Conservation (phyloP, 768 basidiomycete species). For the Strobilomyces echinocephalus region DNA sequence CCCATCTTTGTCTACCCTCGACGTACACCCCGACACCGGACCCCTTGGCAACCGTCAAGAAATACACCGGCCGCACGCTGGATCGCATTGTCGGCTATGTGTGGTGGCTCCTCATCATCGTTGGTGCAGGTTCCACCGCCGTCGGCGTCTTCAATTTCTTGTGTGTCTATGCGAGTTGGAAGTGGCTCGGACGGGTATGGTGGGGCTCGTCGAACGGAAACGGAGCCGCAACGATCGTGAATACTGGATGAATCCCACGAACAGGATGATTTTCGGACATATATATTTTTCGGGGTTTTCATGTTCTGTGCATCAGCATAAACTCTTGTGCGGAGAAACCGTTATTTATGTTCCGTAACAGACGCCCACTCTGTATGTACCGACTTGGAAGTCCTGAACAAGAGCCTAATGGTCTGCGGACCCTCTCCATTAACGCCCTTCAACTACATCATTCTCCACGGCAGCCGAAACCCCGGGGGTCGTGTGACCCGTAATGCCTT, state of each 20-base stretch:
- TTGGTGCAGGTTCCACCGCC: constrained; percentile 73
- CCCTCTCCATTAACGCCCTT: not conserved
- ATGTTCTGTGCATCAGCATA: too few species aligned
- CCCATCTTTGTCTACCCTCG: constrained; percentile 47
- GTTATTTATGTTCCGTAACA: too few species aligned
- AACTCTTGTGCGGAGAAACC: too few species aligned
- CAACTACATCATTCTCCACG: not conserved
- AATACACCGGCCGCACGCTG: constrained; percentile 56
- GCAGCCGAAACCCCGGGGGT: not conserved
- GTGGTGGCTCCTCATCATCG: constrained; percentile 71
- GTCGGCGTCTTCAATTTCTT: constrained; percentile 70
- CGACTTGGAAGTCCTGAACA: too few species aligned
- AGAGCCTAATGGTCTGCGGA: too few species aligned
- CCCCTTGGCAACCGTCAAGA: constrained; percentile 49
- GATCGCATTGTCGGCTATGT: constrained; percentile 73
- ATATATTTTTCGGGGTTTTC: too few species aligned
- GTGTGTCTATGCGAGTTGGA: constrained; percentile 62
- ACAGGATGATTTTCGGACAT: not conserved
- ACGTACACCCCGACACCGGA: constrained; percentile 52
- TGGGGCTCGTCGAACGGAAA: constrained; percentile 11
- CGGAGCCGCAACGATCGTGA: not conserved
- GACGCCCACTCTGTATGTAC: too few species aligned
- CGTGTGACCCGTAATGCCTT: not conserved
- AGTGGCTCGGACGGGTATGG: constrained; percentile 45
- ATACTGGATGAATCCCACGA: constrained; percentile 11